Evolutionary conservation across 805 yeast species (phyloP).

Genomic region (Priceomyces carsonii): DNA sequence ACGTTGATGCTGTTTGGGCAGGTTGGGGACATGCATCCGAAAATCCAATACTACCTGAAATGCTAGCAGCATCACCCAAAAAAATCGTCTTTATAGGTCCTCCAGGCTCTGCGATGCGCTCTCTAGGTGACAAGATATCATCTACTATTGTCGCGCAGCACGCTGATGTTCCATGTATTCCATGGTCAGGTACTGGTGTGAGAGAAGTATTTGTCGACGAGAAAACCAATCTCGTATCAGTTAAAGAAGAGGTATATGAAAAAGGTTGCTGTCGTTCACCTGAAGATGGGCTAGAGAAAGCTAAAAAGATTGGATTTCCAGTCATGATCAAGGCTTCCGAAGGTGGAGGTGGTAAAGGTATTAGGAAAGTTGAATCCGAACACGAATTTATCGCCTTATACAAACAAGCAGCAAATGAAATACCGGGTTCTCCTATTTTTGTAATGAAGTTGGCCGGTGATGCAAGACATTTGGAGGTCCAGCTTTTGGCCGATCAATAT

Average conservation of each 20-base stretch:
- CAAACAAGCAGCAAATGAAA: slow-evolving; percentile 94
- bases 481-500: slow-evolving; percentile 95
- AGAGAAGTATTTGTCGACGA: slow-evolving; percentile 73
- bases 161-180: slow-evolving; percentile 97
- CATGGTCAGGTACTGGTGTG: slow-evolving; percentile 99
- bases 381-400: slow-evolving; percentile 75
- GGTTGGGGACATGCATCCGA: slow-evolving; percentile 99
- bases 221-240: slow-evolving; percentile 80
- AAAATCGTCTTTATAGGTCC: slow-evolving; percentile 96
- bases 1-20: slow-evolving; percentile 99
- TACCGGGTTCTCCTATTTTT: slow-evolving; percentile 98
- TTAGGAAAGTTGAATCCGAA: slow-evolving; percentile 89
- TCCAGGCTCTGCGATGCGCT: slow-evolving; percentile 98
- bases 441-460: slow-evolving; percentile 96
- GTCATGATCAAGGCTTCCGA: slow-evolving; percentile 99
- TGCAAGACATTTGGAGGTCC: slow-evolving; percentile 98
- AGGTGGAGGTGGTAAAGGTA: slow-evolving; percentile 99
- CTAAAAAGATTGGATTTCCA: slow-evolving; percentile 90
- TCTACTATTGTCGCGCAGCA: slow-evolving; percentile 99
- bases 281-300: slow-evolving; percentile 86
- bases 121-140: slow-evolving; percentile 97
- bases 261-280: slow-evolving; percentile 87
- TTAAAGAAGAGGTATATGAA: slow-evolving; percentile 76
- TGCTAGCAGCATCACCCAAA: slow-evolving; percentile 88
- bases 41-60: slow-evolving; percentile 92